These are phyloP conservation scores for Cynara cardunculus DNA, from an alignment of 129 eudicot genomes.

Conservation along the genomic window DNA sequence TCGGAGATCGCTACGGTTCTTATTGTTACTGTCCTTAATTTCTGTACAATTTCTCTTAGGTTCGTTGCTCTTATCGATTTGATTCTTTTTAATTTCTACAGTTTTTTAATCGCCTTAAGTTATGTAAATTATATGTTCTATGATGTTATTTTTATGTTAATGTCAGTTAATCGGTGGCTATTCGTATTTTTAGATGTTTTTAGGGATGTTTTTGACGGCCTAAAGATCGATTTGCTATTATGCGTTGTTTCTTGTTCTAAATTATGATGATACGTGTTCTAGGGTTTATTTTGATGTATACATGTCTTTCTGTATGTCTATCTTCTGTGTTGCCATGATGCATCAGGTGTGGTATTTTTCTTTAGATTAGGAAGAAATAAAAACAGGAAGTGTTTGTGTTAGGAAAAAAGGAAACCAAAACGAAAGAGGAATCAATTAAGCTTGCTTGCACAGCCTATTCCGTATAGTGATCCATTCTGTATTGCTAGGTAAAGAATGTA, in stretches of 20 bases:
- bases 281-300: conserved; percentile 5
- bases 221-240: not conserved
- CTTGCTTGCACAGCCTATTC: not conserved
- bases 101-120: not conserved
- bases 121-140: not conserved
- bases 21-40: conserved; percentile 40
- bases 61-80: conserved; percentile 24
- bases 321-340: not conserved
- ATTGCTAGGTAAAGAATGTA: not conserved
- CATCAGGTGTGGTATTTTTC: not conserved
- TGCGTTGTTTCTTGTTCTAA: conserved; percentile 4
- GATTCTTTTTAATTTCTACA: not conserved
- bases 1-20: conserved; percentile 35
- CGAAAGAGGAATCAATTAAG: not conserved
- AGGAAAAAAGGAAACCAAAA: not conserved
- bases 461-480: not conserved
- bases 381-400: not conserved
- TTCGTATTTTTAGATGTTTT: not conserved
- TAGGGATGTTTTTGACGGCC: not conserved
- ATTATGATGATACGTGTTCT: conserved; percentile 13
- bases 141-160: not conserved
- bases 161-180: not conserved
- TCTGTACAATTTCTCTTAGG: conserved; percentile 51
- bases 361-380: not conserved
- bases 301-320: not conserved